These are phyloP conservation scores for Dothistroma septosporum DNA, from an alignment of 2,329 filamentous ascomycete genomes.

Conservation along the genomic window DNA sequence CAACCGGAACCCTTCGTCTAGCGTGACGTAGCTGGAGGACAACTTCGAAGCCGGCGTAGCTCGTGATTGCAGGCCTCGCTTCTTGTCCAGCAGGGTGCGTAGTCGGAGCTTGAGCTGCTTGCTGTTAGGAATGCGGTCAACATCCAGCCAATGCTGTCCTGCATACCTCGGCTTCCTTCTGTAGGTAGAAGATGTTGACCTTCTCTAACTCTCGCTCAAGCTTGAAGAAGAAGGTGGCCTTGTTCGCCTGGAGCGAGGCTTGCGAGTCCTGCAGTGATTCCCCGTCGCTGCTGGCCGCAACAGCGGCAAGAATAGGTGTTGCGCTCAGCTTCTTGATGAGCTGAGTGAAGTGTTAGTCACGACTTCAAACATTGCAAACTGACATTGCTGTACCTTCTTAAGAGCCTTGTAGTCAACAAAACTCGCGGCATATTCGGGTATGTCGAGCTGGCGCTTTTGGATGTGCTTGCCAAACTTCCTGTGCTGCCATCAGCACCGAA, in stretches of 20 bases:
- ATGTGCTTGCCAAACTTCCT: slow-evolving; percentile 99
- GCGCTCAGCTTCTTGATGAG: slow-evolving; percentile 97
- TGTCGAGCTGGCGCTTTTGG: slow-evolving; percentile 96
- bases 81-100: slow-evolving; percentile 90
- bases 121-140: slow-evolving; percentile 9
- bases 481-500: slow-evolving; percentile 13
- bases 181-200: slow-evolving; percentile 94
- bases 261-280: slow-evolving; percentile 66
- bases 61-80: slow-evolving; percentile 80
- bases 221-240: slow-evolving; percentile 97
- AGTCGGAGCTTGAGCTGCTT: slow-evolving; percentile 82
- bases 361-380: neutral
- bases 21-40: slow-evolving; percentile 87
- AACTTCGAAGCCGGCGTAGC: slow-evolving; percentile 68
- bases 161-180: slow-evolving; percentile 93
- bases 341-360: slow-evolving; percentile 47
- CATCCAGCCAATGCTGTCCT: neutral
- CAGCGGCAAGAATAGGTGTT: slow-evolving; percentile 76
- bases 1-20: slow-evolving; percentile 95
- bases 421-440: slow-evolving; percentile 97
- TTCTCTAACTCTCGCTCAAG: slow-evolving; percentile 97
- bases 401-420: slow-evolving; percentile 99
- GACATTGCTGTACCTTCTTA: slow-evolving; percentile 69
- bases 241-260: slow-evolving; percentile 88
- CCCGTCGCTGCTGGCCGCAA: slow-evolving; percentile 50